Conservation (phyloP, 2,329 filamentous ascomycete species). For the Trichophyton schoenleinii region DNA sequence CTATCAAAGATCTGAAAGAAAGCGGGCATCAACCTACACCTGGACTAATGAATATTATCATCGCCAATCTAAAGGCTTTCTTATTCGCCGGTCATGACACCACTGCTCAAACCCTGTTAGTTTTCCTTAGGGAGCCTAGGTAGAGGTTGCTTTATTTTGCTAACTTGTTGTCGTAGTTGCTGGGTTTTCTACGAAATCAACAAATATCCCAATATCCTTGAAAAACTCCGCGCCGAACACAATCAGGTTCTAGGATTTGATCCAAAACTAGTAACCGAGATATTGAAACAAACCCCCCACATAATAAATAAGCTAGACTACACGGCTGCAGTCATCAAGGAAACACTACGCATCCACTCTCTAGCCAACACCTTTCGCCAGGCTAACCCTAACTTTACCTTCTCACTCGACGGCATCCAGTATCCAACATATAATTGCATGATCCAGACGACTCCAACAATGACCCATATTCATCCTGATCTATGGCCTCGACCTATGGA, state of each 20-base stretch:
- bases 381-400: background rate
- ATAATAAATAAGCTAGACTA: constrained; percentile 39
- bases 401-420: background rate
- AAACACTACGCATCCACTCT: constrained; percentile 42
- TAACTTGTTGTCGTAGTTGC: background rate
- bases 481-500: constrained; percentile 7
- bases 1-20: constrained; percentile 7
- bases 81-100: constrained; percentile 28
- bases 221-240: constrained; percentile 38
- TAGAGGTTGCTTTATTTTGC: background rate
- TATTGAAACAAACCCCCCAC: constrained; percentile 28
- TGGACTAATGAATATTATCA: background rate
- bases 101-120: constrained; percentile 21
- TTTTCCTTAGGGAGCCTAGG: background rate
- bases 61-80: constrained; percentile 20
- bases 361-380: constrained; percentile 19
- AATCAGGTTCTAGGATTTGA: constrained; percentile 40
- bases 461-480: constrained; percentile 8
- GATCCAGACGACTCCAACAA: background rate
- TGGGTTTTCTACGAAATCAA: constrained; percentile 1
- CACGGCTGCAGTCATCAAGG: constrained; percentile 43
- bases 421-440: background rate
- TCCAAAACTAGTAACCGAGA: constrained; percentile 21
- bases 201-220: constrained; percentile 21
- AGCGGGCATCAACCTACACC: background rate